Percentiles rank a stretch among this genome's conserved stretches.
phyloP scores from a whole-genome alignment of 1,284 basidiomycete species.

The Erythrobasidium hasegawianum region DNA sequence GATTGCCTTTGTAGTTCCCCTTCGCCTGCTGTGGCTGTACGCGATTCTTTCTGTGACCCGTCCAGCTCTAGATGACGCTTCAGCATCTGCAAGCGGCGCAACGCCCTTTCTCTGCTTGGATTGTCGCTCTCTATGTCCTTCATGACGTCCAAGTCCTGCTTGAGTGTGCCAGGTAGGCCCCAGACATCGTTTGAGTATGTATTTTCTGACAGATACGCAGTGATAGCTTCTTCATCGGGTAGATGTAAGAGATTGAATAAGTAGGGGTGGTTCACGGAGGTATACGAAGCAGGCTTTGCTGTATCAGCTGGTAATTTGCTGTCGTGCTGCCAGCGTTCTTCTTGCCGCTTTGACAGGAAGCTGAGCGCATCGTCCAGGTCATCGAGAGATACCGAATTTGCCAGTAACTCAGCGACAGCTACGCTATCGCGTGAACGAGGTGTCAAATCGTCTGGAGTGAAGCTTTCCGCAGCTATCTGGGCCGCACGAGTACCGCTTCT shows the following conservation, averaged over 20 bases:
- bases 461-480: not conserved
- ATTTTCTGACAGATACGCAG: conserved; percentile 10
- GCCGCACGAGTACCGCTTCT: not conserved
- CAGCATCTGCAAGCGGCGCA: conserved; percentile 26
- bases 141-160: conserved; percentile 21
- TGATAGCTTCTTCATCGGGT: conserved; percentile 23
- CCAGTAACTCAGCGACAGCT: conserved; percentile 9
- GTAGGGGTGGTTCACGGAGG: conserved; percentile 13
- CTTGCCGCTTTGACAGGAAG: conserved; percentile 5
- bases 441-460: conserved; percentile 7
- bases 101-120: conserved; percentile 1
- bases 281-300: not conserved
- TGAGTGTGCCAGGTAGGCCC: conserved; percentile 20
- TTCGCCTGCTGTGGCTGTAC: too few relatives aligned
- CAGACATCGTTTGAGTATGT: conserved; percentile 35
- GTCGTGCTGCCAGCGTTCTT: not conserved
- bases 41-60: too few relatives aligned
- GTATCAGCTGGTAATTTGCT: not conserved
- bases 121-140: not conserved
- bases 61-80: conserved; percentile 14
- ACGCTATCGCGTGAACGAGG: conserved; percentile 15
- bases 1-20: too few relatives aligned
- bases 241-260: conserved; percentile 11
- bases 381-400: conserved; percentile 1
- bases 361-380: conserved; percentile 1